These are phyloP conservation scores for Aethionema arabicum DNA, from an alignment of 345 rosid species.

Conservation along the genomic window DNA sequence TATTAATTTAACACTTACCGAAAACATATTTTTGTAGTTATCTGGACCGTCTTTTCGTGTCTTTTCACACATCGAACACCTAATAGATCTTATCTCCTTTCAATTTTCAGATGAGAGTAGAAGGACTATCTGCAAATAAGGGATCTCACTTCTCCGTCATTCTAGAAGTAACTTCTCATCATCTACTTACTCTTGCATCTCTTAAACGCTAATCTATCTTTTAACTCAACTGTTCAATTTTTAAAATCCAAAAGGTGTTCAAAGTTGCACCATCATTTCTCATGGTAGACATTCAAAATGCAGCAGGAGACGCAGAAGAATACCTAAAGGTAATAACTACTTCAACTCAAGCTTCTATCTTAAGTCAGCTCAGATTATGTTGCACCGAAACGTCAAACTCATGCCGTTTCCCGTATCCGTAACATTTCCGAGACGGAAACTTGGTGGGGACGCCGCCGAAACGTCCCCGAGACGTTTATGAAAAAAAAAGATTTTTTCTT, in stretches of 20 bases:
- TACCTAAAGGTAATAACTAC: conserved; percentile 82
- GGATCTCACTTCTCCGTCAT: conserved; percentile 71
- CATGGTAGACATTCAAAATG: conserved; percentile 86
- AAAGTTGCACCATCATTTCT: conserved; percentile 86
- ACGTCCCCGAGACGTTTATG: too few species aligned
- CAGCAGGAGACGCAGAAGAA: conserved; percentile 51
- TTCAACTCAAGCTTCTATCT: conserved; percentile 9
- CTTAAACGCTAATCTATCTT: conserved; percentile 9
- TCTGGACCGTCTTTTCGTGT: neutral
- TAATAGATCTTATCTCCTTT: neutral
- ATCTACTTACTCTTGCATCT: neutral
- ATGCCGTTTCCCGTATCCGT: too few species aligned
- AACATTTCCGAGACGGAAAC: too few species aligned
- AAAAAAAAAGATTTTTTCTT: too few species aligned
- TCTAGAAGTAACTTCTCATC: conserved; percentile 55
- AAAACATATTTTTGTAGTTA: too few species aligned
- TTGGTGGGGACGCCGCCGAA: too few species aligned
- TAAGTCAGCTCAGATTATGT: conserved; percentile 9
- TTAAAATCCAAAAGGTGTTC: conserved; percentile 52
- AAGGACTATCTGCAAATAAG: conserved; percentile 75
- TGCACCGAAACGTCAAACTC: too few species aligned
- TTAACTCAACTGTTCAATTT: neutral
- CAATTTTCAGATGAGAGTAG: conserved; percentile 82
- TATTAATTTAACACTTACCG: too few species aligned
- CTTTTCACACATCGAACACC: neutral